Conservation (phyloP, 1,139 yeast species). For the Yamadazyma spencermartinsiae region DNA sequence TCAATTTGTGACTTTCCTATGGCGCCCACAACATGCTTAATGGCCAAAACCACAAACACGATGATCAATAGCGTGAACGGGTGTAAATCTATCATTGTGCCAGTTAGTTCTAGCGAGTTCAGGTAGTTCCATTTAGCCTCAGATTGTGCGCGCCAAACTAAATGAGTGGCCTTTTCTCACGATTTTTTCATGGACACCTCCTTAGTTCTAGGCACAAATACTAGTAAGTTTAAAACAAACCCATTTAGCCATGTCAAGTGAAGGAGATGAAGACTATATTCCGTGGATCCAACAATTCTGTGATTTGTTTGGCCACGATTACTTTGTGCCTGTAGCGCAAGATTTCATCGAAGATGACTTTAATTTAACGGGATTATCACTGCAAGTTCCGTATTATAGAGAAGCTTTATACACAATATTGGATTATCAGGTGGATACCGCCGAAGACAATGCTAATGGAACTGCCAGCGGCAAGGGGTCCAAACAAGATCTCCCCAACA, state of each 20-base stretch:
- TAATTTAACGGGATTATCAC: constrained; percentile 84
- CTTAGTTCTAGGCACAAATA: too few relatives aligned
- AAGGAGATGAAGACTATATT: constrained; percentile 60
- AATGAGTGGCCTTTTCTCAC: neutral
- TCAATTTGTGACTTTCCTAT: constrained; percentile 40
- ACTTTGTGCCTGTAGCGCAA: constrained; percentile 87
- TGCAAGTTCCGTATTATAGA: constrained; percentile 85
- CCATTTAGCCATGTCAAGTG: constrained; percentile 37
- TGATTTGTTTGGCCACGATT: constrained; percentile 86
- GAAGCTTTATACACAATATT: constrained; percentile 90
- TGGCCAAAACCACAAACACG: constrained; percentile 31
- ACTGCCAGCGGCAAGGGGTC: constrained; percentile 5
- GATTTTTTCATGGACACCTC: constrained; percentile 2
- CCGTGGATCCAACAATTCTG: constrained; percentile 94
- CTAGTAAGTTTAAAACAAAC: too few relatives aligned
- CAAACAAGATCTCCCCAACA: constrained; percentile 56
- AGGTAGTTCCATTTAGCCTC: too few relatives aligned
- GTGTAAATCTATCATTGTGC: constrained; percentile 23
- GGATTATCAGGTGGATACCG: constrained; percentile 77
- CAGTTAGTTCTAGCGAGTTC: neutral
- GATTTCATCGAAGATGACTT: constrained; percentile 96
- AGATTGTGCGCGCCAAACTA: neutral
- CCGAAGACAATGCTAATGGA: constrained; percentile 38
- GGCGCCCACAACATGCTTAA: constrained; percentile 29
- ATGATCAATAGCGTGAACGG: constrained; percentile 30